phyloP scores from a whole-genome alignment of 257 asterid genomes.

The Ilex aquifolium region DNA sequence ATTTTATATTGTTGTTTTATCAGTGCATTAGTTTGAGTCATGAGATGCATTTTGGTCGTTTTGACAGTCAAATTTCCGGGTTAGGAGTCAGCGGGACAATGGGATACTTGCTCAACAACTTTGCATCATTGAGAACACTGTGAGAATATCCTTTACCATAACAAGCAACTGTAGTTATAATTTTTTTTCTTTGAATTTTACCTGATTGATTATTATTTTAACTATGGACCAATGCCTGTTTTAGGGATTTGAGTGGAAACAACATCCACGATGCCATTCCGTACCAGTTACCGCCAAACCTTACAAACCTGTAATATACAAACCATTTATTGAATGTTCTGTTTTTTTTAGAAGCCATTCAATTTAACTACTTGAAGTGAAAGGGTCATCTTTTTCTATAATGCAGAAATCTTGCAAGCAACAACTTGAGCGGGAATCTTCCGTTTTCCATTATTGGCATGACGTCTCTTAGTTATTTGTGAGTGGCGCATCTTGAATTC shows the following conservation, averaged over 20 bases:
- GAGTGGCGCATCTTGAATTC: slow-evolving; percentile 31
- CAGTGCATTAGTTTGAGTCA: neutral
- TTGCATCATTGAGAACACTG: slow-evolving; percentile 71
- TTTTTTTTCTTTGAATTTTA: neutral
- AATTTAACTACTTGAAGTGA: slow-evolving; percentile 11
- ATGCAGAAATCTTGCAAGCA: slow-evolving; percentile 84
- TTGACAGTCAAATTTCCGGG: slow-evolving; percentile 63
- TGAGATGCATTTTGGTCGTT: slow-evolving; percentile 22
- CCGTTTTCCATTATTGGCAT: slow-evolving; percentile 70
- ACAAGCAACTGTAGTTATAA: neutral
- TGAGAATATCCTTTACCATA: slow-evolving; percentile 28
- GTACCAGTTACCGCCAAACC: slow-evolving; percentile 80
- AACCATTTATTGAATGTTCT: slow-evolving; percentile 13
- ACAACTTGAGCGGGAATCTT: slow-evolving; percentile 69
- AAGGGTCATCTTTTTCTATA: slow-evolving; percentile 9
- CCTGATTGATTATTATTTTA: neutral
- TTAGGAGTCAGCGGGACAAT: slow-evolving; percentile 78
- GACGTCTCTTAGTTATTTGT: slow-evolving; percentile 62
- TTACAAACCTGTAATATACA: slow-evolving; percentile 72
- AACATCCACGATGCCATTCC: slow-evolving; percentile 66
- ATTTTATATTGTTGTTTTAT: too few species aligned
- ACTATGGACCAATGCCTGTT: slow-evolving; percentile 14
- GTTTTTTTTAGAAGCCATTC: slow-evolving; percentile 15
- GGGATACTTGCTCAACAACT: slow-evolving; percentile 79
- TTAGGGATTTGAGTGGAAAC: slow-evolving; percentile 94